A percentile compares a stretch with the other conserved stretches of the same genome.
phyloP scores from a whole-genome alignment of 2,329 filamentous ascomycete species.

The Colletotrichum melonis region DNA sequence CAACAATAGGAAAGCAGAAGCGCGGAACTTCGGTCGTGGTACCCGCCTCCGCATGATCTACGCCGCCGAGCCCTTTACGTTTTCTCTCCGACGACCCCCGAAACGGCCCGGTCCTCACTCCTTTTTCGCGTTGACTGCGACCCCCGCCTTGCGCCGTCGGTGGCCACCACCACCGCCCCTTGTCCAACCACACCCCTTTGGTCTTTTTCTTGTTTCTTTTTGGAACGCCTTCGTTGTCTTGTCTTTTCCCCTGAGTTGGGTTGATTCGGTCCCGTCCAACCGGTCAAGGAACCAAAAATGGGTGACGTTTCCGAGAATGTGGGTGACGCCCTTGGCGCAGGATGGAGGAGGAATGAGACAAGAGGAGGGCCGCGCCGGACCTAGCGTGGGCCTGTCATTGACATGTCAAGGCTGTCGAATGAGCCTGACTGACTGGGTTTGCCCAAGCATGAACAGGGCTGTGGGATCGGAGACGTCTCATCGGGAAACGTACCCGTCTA shows the following conservation, averaged over 20 bases:
- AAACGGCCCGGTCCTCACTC: not conserved
- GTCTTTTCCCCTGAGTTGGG: not conserved
- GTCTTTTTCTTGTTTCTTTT: not conserved
- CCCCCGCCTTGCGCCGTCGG: not conserved
- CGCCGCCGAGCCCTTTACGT: not conserved
- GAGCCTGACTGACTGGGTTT: too few relatives aligned
- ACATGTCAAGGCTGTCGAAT: not conserved
- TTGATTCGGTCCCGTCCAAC: not conserved
- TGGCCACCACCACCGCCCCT: too few relatives aligned
- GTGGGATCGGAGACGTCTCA: not conserved
- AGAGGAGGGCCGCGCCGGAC: not conserved
- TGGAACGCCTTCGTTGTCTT: not conserved
- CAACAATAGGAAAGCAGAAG: not conserved
- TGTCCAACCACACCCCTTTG: not conserved
- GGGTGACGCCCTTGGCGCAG: not conserved
- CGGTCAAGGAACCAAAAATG: not conserved
- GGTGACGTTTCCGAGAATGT: too few relatives aligned
- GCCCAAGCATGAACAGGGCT: not conserved
- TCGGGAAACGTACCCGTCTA: not conserved
- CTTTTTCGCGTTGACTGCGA: not conserved
- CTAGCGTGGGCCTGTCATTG: not conserved
- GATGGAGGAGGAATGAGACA: not conserved
- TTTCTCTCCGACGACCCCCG: not conserved
- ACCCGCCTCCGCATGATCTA: not conserved
- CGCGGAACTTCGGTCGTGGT: not conserved